These are phyloP conservation scores for Populus simonii DNA, from an alignment of 345 rosid genomes.

Conservation along the genomic window DNA sequence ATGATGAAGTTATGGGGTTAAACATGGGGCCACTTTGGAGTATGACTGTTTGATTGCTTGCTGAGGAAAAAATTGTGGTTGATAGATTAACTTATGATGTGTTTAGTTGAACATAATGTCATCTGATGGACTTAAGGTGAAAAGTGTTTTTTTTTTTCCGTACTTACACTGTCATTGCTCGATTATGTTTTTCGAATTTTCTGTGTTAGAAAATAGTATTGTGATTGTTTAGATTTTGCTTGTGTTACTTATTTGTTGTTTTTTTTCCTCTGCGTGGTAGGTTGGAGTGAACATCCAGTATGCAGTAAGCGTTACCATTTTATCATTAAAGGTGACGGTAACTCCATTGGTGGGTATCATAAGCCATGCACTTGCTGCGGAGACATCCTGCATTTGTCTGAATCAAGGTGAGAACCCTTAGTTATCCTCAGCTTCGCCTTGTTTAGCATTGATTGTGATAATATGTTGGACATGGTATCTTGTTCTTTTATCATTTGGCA, in stretches of 20 bases:
- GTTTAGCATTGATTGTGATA: neutral
- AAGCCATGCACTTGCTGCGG: constrained; percentile 59
- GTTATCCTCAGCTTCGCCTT: neutral
- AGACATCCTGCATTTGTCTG: constrained; percentile 45
- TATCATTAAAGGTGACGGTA: constrained; percentile 58
- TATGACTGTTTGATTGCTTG: neutral
- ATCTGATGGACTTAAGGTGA: neutral
- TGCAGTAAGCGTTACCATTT: constrained; percentile 69
- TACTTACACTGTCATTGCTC: neutral
- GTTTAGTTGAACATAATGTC: neutral
- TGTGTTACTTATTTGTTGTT: neutral
- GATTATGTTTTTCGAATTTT: neutral
- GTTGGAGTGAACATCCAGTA: constrained; percentile 73
- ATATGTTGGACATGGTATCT: neutral
- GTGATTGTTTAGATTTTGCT: neutral
- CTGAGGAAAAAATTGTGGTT: neutral
- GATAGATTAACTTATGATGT: neutral
- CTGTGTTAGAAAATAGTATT: neutral
- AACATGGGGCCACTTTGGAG: neutral
- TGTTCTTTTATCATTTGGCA: neutral
- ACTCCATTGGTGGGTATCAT: constrained; percentile 49
- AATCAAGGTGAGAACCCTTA: constrained; percentile 39
- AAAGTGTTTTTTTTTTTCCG: neutral
- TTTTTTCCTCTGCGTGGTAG: constrained; percentile 14
- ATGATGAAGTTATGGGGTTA: neutral